These are phyloP conservation scores for Hypoxylon intermedium DNA, from an alignment of 495 filamentous ascomycete genomes.

Conservation along the genomic window DNA sequence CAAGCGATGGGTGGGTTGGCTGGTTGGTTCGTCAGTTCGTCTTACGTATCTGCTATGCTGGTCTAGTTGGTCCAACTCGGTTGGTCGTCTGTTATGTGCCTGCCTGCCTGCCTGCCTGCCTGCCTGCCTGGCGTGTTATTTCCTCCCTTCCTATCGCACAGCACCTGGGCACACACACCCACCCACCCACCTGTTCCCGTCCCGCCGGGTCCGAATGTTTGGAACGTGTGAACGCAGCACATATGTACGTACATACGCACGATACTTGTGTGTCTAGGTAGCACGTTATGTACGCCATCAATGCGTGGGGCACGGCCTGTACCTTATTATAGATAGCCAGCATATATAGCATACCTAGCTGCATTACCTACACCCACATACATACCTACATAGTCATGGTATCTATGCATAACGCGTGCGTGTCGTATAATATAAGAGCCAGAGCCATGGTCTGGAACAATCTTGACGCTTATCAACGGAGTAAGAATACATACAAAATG, in stretches of 20 bases:
- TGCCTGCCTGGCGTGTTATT: too few relatives aligned
- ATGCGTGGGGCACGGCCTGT: too few relatives aligned
- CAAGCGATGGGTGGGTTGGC: too few relatives aligned
- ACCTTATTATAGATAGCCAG: too few relatives aligned
- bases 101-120: too few relatives aligned
- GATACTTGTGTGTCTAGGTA: conserved; percentile 4
- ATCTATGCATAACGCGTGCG: not conserved
- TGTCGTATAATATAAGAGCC: conserved; percentile 1
- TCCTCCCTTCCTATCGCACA: not conserved
- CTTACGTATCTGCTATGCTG: too few relatives aligned
- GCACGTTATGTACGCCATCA: not conserved
- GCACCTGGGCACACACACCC: not conserved
- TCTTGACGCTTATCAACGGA: conserved; percentile 18
- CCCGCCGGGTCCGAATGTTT: conserved; percentile 25
- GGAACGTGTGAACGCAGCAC: conserved; percentile 9
- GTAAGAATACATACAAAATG: conserved; percentile 5
- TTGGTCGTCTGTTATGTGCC: too few relatives aligned
- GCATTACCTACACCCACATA: not conserved
- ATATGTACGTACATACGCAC: conserved; percentile 6
- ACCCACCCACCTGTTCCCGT: conserved; percentile 4
- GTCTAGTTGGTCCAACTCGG: too few relatives aligned
- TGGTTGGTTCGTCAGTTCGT: too few relatives aligned
- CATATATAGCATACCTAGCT: not conserved
- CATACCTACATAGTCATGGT: conserved; percentile 1
- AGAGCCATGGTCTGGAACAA: conserved; percentile 19